Percentiles rank a stretch among this genome's conserved stretches.
These are phyloP conservation scores for Xylariaceae sp. DNA, from an alignment of 2,329 filamentous ascomycete genomes.

Conservation along the genomic window DNA sequence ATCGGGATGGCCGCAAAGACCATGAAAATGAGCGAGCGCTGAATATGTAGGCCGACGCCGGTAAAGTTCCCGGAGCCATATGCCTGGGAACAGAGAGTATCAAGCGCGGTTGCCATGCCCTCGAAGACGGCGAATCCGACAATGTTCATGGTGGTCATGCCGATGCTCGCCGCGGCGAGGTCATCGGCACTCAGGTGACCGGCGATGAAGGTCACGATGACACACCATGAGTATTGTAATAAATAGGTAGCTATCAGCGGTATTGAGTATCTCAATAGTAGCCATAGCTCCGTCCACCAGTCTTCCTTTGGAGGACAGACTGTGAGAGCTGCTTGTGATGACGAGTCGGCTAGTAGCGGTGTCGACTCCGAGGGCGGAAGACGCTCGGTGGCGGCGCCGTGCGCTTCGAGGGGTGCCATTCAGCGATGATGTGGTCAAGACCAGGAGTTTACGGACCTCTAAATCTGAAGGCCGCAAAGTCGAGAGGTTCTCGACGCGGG, in stretches of 20 bases:
- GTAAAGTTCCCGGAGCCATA: slow-evolving; percentile 47
- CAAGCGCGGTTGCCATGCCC: slow-evolving; percentile 49
- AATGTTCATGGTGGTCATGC: slow-evolving; percentile 54
- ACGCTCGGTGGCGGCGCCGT: not conserved
- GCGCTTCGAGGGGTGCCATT: not conserved
- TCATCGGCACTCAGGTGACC: slow-evolving; percentile 52
- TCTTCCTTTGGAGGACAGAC: slow-evolving; percentile 8
- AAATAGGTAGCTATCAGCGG: slow-evolving; percentile 53
- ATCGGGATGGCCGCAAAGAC: slow-evolving; percentile 46
- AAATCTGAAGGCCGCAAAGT: too few relatives aligned
- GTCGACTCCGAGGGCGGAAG: slow-evolving; percentile 18
- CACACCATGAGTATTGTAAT: slow-evolving; percentile 51
- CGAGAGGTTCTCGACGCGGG: too few relatives aligned
- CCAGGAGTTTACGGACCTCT: too few relatives aligned
- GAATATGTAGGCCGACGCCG: slow-evolving; percentile 51
- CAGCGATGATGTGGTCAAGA: not conserved
- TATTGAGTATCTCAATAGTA: slow-evolving; percentile 39
- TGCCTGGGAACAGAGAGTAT: slow-evolving; percentile 51
- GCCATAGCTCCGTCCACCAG: slow-evolving; percentile 26
- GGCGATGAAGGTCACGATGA: slow-evolving; percentile 51
- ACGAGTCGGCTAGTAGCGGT: slow-evolving; percentile 18
- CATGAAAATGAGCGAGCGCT: slow-evolving; percentile 52
- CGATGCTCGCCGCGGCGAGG: slow-evolving; percentile 50
- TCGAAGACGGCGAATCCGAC: slow-evolving; percentile 50
- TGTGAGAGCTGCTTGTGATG: slow-evolving; percentile 5